phyloP scores from a whole-genome alignment of 2,329 filamentous ascomycete species.

The Penicillium polonicum region DNA sequence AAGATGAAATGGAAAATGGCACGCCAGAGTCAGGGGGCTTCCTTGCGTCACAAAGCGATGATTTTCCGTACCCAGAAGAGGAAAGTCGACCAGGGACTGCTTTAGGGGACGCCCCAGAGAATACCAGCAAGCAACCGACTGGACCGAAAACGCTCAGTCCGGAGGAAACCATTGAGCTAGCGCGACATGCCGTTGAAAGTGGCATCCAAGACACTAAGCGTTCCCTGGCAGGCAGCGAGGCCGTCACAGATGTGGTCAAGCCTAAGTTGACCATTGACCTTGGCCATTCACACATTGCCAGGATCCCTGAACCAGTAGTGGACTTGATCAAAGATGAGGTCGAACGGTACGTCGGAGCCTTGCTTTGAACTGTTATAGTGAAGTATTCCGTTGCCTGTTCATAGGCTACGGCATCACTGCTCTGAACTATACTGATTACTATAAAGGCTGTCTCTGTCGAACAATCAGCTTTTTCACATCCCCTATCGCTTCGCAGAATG shows the following conservation, averaged over 20 bases:
- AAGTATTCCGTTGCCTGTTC: neutral
- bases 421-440: constrained; percentile 15
- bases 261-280: constrained; percentile 53
- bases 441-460: constrained; percentile 49
- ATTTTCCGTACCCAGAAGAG: constrained; percentile 30
- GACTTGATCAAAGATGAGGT: constrained; percentile 55
- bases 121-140: constrained; percentile 21
- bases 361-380: neutral
- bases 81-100: constrained; percentile 26
- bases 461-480: constrained; percentile 52
- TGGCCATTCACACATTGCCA: constrained; percentile 50
- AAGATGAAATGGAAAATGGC: constrained; percentile 31
- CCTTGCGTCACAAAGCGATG: constrained; percentile 27
- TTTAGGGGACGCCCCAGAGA: constrained; percentile 24
- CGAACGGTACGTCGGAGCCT: constrained; percentile 42
- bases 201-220: constrained; percentile 49
- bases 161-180: constrained; percentile 49
- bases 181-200: constrained; percentile 47
- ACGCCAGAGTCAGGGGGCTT: constrained; percentile 30
- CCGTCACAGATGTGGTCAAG: constrained; percentile 47
- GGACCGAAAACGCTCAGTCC: constrained; percentile 36
- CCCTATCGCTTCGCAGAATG: constrained; percentile 51
- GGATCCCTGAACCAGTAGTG: constrained; percentile 51
- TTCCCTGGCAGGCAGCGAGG: constrained; percentile 47
- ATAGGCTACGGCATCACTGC: neutral